Evolutionary conservation across 2,329 filamentous ascomycete genomes (phyloP), one percentile per base, ranked within the genome.

Genomic region (Arthrobotrys sinensis): DNA sequence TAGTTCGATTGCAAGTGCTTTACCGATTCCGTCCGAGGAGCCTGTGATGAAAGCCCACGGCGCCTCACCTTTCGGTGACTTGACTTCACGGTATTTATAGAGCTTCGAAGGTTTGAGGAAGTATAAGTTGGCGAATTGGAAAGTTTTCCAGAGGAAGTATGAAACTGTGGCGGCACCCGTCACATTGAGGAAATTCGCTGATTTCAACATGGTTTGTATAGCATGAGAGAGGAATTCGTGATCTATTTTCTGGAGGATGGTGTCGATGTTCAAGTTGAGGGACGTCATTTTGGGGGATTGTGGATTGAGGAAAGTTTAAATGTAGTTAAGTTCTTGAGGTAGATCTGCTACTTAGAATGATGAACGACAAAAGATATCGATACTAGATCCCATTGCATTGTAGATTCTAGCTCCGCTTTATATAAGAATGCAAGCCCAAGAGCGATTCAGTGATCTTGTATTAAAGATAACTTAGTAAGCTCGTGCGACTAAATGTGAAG

Each of bases 11-110:
- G 95, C 93, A 84, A 94, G 99, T 86, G 98, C 95, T 86, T 97
- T 98, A 84, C 96, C 96, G 80, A 99, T 91, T 80, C 96, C 96
- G 85, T 99, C 96, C 5, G 94, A 97, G 57, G 95, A 96, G 80
- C 96, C 96, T 28, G 96, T 99, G 50, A 99, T 89, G 66, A 99
- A 89, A 32, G 93, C 96, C 94, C 95, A 99, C 73, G 92, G 94
- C 79, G 95, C 95, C 82, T 93, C 72, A 3, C 66, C 66, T 5
- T 65, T 77, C 11, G 72, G 38, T 10, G 72, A 71, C 45, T 66
- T 60, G 21, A 70, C 57, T 3, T 48, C 57, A 1, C 38, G 72
- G 52, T 77, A 77, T 12, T 52, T 60, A 7, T 70, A 32, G 8
- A 77, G 65, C 6, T 40, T 45, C n/a, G 72, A 77, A 10, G 65